These are phyloP conservation scores for Claviceps capensis DNA, from an alignment of 2,329 filamentous ascomycete genomes.

Conservation along the genomic window DNA sequence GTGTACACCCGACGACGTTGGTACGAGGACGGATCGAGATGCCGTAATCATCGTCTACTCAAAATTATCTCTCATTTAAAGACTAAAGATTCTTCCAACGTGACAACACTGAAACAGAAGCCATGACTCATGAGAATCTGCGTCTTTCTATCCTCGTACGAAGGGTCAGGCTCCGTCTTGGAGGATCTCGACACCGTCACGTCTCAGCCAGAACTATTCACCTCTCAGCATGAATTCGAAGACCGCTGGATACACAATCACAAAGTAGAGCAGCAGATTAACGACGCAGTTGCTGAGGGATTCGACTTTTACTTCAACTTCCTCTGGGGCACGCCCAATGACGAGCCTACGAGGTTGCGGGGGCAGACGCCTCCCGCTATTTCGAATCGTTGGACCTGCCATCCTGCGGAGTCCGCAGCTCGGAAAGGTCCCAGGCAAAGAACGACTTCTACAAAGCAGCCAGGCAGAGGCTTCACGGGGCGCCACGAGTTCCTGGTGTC, in stretches of 20 bases:
- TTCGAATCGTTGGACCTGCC: background rate
- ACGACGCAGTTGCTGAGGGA: background rate
- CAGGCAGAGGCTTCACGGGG: background rate
- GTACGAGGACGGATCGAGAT: too few relatives aligned
- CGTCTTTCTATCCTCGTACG: background rate
- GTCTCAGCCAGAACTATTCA: background rate
- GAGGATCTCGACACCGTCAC: background rate
- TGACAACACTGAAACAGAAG: too few relatives aligned
- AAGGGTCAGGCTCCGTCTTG: background rate
- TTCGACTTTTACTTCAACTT: constrained; percentile 2
- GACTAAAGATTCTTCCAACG: too few relatives aligned
- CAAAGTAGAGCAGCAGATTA: background rate
- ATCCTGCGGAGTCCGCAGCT: background rate
- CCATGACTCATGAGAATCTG: constrained; percentile 1
- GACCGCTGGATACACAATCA: background rate
- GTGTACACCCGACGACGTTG: too few relatives aligned
- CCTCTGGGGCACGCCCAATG: background rate
- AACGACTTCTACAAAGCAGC: background rate
- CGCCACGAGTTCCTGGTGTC: background rate
- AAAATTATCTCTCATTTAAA: too few relatives aligned
- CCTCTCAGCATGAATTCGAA: constrained; percentile 1
- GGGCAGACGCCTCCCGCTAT: background rate
- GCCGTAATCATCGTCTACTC: too few relatives aligned
- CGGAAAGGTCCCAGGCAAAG: background rate
- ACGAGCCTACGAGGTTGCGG: background rate